Evolutionary conservation across 148 eudicot genomes (phyloP).

Genomic region (Silene latifolia): DNA sequence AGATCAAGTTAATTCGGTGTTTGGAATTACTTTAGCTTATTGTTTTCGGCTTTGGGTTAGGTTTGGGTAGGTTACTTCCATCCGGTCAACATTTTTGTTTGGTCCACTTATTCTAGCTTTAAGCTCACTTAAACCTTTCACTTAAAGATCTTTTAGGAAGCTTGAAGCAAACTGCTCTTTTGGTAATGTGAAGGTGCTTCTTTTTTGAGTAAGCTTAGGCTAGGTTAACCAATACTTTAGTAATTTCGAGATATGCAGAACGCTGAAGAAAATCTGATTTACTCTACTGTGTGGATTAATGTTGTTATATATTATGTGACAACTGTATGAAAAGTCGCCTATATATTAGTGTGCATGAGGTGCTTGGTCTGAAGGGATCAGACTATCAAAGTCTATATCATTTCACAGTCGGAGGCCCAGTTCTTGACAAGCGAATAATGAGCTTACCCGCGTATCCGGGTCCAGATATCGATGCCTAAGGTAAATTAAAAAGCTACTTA

Average conservation of each 20-base stretch:
- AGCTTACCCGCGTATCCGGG: constrained; percentile 95
- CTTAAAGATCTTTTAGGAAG: too few relatives aligned
- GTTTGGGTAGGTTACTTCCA: too few relatives aligned
- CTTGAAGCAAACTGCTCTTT: too few relatives aligned
- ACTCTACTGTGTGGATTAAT: not conserved
- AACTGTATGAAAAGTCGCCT: too few relatives aligned
- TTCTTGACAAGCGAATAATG: constrained; percentile 81
- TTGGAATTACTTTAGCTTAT: too few relatives aligned
- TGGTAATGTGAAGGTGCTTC: not conserved
- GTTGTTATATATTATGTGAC: not conserved
- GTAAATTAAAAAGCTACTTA: not conserved
- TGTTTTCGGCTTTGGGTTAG: too few relatives aligned
- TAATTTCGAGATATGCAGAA: not conserved
- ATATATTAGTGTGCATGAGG: constrained; percentile 65
- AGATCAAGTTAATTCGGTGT: too few relatives aligned
- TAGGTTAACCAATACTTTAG: not conserved
- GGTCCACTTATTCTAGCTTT: too few relatives aligned
- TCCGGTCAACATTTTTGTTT: too few relatives aligned
- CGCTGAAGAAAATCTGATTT: not conserved
- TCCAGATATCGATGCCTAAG: constrained; percentile 53
- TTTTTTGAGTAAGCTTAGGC: not conserved
- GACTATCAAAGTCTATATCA: constrained; percentile 81
- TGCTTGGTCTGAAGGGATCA: constrained; percentile 70
- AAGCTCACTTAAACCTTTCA: too few relatives aligned
- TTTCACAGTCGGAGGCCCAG: constrained; percentile 84